These are phyloP conservation scores for Backusella australiensis DNA, from an alignment of 192 early-diverging fungal species.

Conservation along the genomic window DNA sequence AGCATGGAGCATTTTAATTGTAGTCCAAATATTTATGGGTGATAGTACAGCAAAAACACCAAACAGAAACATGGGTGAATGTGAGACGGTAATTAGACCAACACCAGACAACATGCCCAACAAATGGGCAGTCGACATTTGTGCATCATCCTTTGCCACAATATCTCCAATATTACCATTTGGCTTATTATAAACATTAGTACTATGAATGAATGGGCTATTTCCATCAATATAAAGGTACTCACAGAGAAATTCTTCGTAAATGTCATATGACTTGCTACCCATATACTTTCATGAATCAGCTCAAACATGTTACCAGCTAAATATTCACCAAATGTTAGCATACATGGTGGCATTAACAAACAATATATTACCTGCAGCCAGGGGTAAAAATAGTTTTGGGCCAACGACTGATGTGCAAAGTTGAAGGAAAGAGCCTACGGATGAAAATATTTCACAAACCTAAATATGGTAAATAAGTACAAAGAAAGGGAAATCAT, in stretches of 20 bases:
- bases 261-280: slow-evolving; percentile 71
- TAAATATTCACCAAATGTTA: neutral
- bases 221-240: neutral
- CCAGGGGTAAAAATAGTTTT: slow-evolving; percentile 55
- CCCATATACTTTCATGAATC: slow-evolving; percentile 67
- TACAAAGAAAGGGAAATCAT: neutral
- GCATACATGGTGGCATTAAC: neutral
- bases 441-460: slow-evolving; percentile 54
- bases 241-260: slow-evolving; percentile 62
- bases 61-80: slow-evolving; percentile 56
- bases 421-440: slow-evolving; percentile 59
- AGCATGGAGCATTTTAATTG: slow-evolving; percentile 50
- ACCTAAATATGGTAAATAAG: slow-evolving; percentile 22
- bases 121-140: slow-evolving; percentile 66
- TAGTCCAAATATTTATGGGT: slow-evolving; percentile 56
- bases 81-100: slow-evolving; percentile 50
- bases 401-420: slow-evolving; percentile 51
- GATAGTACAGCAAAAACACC: slow-evolving; percentile 48
- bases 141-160: slow-evolving; percentile 71
- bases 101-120: slow-evolving; percentile 60
- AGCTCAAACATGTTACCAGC: slow-evolving; percentile 56
- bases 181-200: slow-evolving; percentile 25
- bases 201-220: neutral
- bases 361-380: slow-evolving; percentile 28
- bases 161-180: slow-evolving; percentile 73